phyloP scores from a whole-genome alignment of 345 rosid species.

The Gossypium turneri region DNA sequence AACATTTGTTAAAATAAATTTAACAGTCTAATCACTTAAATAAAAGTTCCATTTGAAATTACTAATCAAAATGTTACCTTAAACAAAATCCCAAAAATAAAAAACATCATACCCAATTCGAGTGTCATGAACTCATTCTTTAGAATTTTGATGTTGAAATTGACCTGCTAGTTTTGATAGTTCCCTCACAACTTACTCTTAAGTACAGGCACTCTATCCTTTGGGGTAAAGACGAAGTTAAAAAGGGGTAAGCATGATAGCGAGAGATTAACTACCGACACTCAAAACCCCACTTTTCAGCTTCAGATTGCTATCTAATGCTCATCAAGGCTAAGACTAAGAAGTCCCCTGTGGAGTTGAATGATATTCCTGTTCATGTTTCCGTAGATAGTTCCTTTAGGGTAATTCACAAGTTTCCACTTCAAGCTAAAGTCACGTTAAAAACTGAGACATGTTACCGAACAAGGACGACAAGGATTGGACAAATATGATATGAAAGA shows the following conservation, averaged over 20 bases:
- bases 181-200: not conserved
- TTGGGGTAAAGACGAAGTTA: no score
- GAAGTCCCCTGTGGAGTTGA: not conserved
- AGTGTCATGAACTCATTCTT: not conserved
- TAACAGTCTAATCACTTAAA: no score
- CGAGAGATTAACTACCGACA: not conserved
- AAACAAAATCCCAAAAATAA: no score
- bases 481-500: not conserved
- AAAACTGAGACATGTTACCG: not conserved
- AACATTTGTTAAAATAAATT: no score
- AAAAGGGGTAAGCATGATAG: no score
- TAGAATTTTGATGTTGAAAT: not conserved
- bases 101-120: not conserved
- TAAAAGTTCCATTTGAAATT: no score
- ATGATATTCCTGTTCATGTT: no score
- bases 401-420: not conserved
- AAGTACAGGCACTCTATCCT: no score
- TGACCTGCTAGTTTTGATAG: not conserved
- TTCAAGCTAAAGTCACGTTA: not conserved
- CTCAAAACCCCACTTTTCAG: not conserved
- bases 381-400: not conserved
- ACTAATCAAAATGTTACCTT: no score
- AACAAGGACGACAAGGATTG: not conserved
- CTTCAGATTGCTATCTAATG: not conserved
- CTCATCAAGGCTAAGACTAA: not conserved